A percentile compares a stretch with the other conserved stretches of the same genome.
phyloP scores from a whole-genome alignment of 2,329 filamentous ascomycete species.

The Ophiobolus disseminans region DNA sequence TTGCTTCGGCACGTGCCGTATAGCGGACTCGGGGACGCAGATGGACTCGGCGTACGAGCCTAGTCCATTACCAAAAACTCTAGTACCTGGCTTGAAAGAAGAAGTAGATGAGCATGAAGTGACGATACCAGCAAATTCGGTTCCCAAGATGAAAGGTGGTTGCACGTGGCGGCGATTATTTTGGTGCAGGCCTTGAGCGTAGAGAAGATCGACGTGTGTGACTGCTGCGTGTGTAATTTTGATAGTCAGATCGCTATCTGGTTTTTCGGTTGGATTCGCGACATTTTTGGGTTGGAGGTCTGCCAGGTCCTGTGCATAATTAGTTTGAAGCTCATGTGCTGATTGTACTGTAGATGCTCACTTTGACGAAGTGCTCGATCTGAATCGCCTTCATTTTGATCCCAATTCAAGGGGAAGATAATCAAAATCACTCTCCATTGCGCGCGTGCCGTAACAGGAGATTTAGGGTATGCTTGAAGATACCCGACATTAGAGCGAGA shows the following conservation, averaged over 20 bases:
- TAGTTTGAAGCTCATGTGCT: not conserved
- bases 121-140: slow-evolving; percentile 67
- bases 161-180: slow-evolving; percentile 64
- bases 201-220: slow-evolving; percentile 68
- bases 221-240: slow-evolving; percentile 63
- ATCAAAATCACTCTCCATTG: not conserved
- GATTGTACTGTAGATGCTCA: slow-evolving; percentile 1
- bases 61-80: slow-evolving; percentile 61
- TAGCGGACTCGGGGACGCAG: slow-evolving; percentile 46
- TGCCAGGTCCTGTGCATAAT: slow-evolving; percentile 36
- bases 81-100: slow-evolving; percentile 55
- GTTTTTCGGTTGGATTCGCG: slow-evolving; percentile 42
- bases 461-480: not conserved
- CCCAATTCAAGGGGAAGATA: not conserved
- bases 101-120: slow-evolving; percentile 45
- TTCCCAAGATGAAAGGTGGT: slow-evolving; percentile 66
- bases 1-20: slow-evolving; percentile 55
- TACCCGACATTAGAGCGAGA: not conserved
- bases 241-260: slow-evolving; percentile 52
- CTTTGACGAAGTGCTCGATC: slow-evolving; percentile 20
- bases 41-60: slow-evolving; percentile 64
- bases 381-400: slow-evolving; percentile 29
- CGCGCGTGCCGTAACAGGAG: no score
- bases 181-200: slow-evolving; percentile 65
- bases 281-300: slow-evolving; percentile 27